These are phyloP conservation scores for Gilbertella persicaria DNA, from an alignment of 371 early-diverging fungal species.

Conservation along the genomic window DNA sequence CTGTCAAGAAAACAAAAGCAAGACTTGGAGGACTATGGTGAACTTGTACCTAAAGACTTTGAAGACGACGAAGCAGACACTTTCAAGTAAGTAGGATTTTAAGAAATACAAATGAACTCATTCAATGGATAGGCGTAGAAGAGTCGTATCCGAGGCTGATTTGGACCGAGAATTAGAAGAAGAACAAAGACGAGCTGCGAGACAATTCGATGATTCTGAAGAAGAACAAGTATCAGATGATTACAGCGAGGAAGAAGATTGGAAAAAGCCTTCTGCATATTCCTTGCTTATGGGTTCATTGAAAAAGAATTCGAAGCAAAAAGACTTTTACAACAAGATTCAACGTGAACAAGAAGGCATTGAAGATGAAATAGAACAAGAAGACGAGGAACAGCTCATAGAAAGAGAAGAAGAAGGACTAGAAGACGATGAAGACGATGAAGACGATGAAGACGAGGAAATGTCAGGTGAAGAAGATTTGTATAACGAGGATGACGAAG, in stretches of 20 bases:
- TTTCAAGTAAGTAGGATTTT: constrained; percentile 16
- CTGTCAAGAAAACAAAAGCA: constrained; percentile 54
- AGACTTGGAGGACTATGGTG: constrained; percentile 71
- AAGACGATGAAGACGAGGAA: constrained; percentile 31
- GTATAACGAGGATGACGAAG: constrained; percentile 25
- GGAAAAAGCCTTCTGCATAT: constrained; percentile 54
- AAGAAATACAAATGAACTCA: not conserved
- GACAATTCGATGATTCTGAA: constrained; percentile 32
- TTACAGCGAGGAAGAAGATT: constrained; percentile 37
- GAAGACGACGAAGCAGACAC: constrained; percentile 32
- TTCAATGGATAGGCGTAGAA: constrained; percentile 31
- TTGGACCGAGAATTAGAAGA: constrained; percentile 52
- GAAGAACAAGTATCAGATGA: constrained; percentile 36
- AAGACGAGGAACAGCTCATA: constrained; percentile 22
- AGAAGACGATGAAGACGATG: constrained; percentile 34
- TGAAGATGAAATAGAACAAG: constrained; percentile 16
- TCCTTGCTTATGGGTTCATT: constrained; percentile 43
- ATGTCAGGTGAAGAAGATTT: constrained; percentile 19
- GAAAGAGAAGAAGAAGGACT: constrained; percentile 31
- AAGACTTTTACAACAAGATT: constrained; percentile 44
- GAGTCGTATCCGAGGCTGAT: constrained; percentile 54
- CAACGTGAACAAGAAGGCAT: constrained; percentile 46
- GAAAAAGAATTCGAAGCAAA: constrained; percentile 49
- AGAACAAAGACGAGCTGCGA: constrained; percentile 35
- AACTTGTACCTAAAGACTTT: constrained; percentile 66